Evolutionary conservation across 2,329 filamentous ascomycete species (phyloP), one percentile per base, ranked within the genome.

Genomic region (Catunica adiposa): DNA sequence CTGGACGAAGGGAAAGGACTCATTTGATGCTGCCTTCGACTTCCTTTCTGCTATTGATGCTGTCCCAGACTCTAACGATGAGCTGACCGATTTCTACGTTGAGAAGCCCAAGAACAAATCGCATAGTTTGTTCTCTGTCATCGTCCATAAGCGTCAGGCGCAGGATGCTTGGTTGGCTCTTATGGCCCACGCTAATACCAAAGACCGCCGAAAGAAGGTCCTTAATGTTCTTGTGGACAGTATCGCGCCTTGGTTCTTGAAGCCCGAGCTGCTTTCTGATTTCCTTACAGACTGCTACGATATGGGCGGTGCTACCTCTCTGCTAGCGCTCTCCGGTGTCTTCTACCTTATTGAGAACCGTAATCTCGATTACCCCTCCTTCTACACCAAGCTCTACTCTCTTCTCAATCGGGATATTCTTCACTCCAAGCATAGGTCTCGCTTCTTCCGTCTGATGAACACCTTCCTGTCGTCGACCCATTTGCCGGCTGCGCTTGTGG

Each of bases 241-340:
- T 34, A 87, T 96, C 62, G 84, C 86, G 23, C 89, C 90, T 0
- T 94, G 88, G 86, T 95, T 97, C 68, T 77, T 75, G 51, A 86
- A 88, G 59, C 84, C 89, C 1, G 90, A 97, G 64, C 75, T 94
- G 42, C 76, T 98, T 34, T 89, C 95, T 75, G 92, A 98, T 70
- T 98, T 97, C 68, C 71, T 98, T 56, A 95, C 89, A n/a, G 87
- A 92, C 69, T 94, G 83, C 29, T 97, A 94, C 71, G 78, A 96
- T 63, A 73, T 82, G 6, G 89, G 90, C 53, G 92, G 92, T 47
- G 84, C 88, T 14, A 88, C 83, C 51, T 90, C 92, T 3, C 75
- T 98, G 3, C 77, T 96, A 20, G 89, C 94, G 1, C 74, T 98
- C 1, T 94, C 87, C 0, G 92, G 92, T 53, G 82, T 98, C 48